Conservation (phyloP, 148 eudicot species). For the Arbutus unedo region DNA sequence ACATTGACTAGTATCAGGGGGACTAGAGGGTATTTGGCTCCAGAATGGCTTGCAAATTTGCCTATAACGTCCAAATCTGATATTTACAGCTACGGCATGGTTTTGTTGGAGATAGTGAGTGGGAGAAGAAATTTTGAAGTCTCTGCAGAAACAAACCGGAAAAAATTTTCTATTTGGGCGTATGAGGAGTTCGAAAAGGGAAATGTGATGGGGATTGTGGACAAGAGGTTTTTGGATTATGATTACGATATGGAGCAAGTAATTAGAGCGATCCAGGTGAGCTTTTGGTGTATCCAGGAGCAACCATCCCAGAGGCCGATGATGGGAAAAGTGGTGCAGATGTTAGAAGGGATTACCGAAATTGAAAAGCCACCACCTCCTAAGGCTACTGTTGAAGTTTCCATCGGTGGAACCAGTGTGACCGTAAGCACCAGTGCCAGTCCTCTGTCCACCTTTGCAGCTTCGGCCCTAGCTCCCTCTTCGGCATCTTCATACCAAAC, state of each 20-base stretch:
- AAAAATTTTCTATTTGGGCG: slow-evolving; percentile 71
- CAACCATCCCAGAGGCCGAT: slow-evolving; percentile 76
- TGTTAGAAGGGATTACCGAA: slow-evolving; percentile 74
- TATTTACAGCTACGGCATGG: slow-evolving; percentile 82
- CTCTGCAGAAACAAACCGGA: slow-evolving; percentile 48
- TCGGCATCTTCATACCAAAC: slow-evolving; percentile 37
- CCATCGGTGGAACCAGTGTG: slow-evolving; percentile 40
- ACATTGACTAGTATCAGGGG: slow-evolving; percentile 72
- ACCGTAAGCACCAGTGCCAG: slow-evolving; percentile 35
- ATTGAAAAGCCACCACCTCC: slow-evolving; percentile 67
- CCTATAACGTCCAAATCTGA: slow-evolving; percentile 81
- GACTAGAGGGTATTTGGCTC: slow-evolving; percentile 86
- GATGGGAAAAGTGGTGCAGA: slow-evolving; percentile 92
- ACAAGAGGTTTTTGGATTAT: slow-evolving; percentile 39
- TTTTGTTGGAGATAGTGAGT: slow-evolving; percentile 68
- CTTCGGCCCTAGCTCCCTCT: slow-evolving; percentile 35
- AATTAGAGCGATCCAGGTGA: slow-evolving; percentile 49
- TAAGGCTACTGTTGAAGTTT: slow-evolving; percentile 39
- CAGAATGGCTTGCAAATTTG: slow-evolving; percentile 84
- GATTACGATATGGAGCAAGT: slow-evolving; percentile 60
- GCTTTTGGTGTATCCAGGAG: slow-evolving; percentile 95
- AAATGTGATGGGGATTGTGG: slow-evolving; percentile 45
- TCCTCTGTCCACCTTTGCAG: slow-evolving; percentile 31
- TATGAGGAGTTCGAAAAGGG: slow-evolving; percentile 73
- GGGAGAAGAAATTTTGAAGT: slow-evolving; percentile 82